These are phyloP conservation scores for Spongispora temasekensis DNA, from an alignment of 1,284 basidiomycete species.

Conservation along the genomic window DNA sequence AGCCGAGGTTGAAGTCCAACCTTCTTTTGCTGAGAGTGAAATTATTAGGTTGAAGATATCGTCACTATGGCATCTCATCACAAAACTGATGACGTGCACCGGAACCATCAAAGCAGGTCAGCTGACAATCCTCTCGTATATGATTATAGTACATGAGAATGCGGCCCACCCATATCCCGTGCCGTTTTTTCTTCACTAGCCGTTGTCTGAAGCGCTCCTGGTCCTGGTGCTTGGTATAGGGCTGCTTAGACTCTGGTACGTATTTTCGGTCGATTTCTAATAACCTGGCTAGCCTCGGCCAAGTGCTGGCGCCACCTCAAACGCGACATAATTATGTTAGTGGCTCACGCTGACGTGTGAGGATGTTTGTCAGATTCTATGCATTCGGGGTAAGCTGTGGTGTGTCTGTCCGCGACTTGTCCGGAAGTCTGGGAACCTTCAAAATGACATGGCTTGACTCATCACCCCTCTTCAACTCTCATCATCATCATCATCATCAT, in stretches of 20 bases:
- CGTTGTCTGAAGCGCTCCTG: background rate
- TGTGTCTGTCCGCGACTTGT: background rate
- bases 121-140: background rate
- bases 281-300: background rate
- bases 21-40: background rate
- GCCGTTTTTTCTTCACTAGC: background rate
- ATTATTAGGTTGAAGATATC: background rate
- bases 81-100: no score
- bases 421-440: background rate
- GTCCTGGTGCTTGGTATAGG: no score
- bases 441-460: background rate
- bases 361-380: background rate
- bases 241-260: no score
- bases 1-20: background rate
- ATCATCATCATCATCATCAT: no score
- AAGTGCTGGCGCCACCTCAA: background rate
- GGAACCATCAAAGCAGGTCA: constrained; percentile 3
- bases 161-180: background rate
- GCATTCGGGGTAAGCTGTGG: background rate
- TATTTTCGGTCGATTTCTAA: no score
- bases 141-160: background rate
- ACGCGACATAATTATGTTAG: background rate
- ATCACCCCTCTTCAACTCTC: background rate
- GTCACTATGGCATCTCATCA: background rate
- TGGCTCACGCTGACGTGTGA: background rate